phyloP scores from a whole-genome alignment of 1,139 yeast species.

The Yamadazyma atlantica region DNA sequence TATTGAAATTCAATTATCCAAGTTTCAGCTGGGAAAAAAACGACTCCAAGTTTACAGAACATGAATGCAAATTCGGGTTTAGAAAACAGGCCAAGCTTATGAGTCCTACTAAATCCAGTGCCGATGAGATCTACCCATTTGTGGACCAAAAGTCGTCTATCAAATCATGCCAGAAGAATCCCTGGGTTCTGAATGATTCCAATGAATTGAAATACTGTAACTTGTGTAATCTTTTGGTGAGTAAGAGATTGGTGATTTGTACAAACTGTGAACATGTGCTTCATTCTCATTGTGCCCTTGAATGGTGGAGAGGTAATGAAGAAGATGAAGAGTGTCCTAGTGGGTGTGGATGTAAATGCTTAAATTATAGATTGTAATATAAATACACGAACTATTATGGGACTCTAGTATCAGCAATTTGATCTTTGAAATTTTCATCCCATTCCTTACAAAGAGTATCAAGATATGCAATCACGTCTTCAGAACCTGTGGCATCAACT shows the following conservation, averaged over 20 bases:
- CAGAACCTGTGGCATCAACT: conserved; percentile 63
- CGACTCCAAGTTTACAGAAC: conserved; percentile 28
- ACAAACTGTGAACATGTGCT: conserved; percentile 73
- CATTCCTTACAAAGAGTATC: conserved; percentile 56
- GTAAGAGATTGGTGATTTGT: conserved; percentile 64
- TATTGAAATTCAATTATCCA: conserved; percentile 68
- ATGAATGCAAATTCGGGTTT: conserved; percentile 45
- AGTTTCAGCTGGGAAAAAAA: conserved; percentile 16
- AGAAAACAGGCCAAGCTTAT: conserved; percentile 16
- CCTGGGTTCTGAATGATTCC: conserved; percentile 34
- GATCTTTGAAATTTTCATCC: conserved; percentile 63
- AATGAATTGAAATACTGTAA: conserved; percentile 48
- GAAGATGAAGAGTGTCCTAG: conserved; percentile 65
- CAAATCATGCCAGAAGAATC: conserved; percentile 21
- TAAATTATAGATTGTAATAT: conserved; percentile 24
- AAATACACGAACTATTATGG: conserved; percentile 12
- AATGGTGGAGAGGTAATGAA: conserved; percentile 70
- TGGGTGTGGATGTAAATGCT: conserved; percentile 87
- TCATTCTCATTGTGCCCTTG: conserved; percentile 75
- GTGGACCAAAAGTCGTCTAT: conserved; percentile 22
- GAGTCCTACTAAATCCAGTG: conserved; percentile 9
- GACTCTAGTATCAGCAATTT: conserved; percentile 57
- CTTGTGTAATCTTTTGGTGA: conserved; percentile 62
- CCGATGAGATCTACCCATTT: background rate
- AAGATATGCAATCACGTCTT: conserved; percentile 62